Evolutionary conservation across 73 alveolate genomes (phyloP).

Genomic region (Tetrahymena borealis): DNA sequence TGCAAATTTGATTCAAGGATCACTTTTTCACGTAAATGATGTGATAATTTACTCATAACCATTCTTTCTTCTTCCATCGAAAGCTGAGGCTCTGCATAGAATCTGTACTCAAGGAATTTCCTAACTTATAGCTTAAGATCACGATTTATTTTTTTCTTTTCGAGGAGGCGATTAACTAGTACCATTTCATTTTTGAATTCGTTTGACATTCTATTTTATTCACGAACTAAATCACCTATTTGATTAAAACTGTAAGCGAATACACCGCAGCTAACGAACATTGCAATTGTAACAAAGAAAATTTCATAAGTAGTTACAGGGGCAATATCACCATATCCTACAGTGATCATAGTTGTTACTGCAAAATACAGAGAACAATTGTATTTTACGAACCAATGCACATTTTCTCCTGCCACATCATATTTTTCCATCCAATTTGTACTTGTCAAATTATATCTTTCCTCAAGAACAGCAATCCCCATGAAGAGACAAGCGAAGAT

Average conservation of each 20-base stretch:
- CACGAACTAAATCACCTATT: constrained; percentile 14
- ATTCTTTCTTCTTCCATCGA: neutral
- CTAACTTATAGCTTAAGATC: neutral
- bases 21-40: neutral
- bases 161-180: neutral
- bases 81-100: neutral
- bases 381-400: neutral
- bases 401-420: neutral
- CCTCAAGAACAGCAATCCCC: neutral
- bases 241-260: constrained; percentile 29
- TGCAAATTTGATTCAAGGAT: neutral
- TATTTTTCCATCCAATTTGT: neutral
- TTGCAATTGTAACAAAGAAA: constrained; percentile 7
- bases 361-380: constrained; percentile 36
- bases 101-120: neutral
- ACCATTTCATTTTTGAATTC: constrained; percentile 13
- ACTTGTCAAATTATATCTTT: neutral
- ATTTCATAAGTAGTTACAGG: constrained; percentile 30
- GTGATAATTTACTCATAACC: neutral
- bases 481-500: neutral
- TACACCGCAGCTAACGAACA: constrained; percentile 25
- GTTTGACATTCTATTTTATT: neutral
- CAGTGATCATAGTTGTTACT: constrained; percentile 37
- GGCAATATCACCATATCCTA: constrained; percentile 36
- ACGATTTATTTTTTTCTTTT: neutral